Evolutionary conservation across 2,329 filamentous ascomycete genomes (phyloP).

Genomic region (Pyrenochaeta sp.): DNA sequence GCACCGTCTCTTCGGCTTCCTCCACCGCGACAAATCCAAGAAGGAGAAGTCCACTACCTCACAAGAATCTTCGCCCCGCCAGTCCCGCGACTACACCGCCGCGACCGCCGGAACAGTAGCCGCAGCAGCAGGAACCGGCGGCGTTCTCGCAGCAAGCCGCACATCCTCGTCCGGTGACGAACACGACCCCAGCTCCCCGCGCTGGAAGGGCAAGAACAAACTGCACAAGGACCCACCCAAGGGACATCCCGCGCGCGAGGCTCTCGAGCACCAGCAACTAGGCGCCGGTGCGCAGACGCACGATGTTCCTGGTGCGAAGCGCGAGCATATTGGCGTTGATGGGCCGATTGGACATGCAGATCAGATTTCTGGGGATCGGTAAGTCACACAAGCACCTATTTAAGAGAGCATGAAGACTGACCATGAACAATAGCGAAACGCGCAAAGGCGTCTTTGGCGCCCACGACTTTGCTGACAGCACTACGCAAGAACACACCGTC

Average conservation of each 20-base stretch:
- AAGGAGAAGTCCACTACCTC: constrained; percentile 30
- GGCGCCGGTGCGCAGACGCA: constrained; percentile 6
- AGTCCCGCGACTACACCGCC: constrained; percentile 35
- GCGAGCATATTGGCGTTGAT: constrained; percentile 39
- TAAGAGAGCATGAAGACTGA: constrained; percentile 3
- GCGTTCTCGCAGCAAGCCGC: too few relatives aligned
- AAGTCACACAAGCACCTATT: constrained; percentile 13
- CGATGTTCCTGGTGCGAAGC: constrained; percentile 24
- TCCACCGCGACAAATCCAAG: constrained; percentile 52
- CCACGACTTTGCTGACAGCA: constrained; percentile 22
- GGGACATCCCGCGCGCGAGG: constrained; percentile 42
- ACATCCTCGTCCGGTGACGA: constrained; percentile 30
- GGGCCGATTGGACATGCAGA: constrained; percentile 37
- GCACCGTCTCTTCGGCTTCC: constrained; percentile 48
- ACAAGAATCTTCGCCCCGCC: constrained; percentile 21
- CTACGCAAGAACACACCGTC: constrained; percentile 31
- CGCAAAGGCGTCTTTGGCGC: constrained; percentile 25
- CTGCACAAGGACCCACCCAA: constrained; percentile 53
- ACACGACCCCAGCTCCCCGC: constrained; percentile 20
- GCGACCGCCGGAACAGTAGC: constrained; percentile 15
- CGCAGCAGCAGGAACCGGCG: too few relatives aligned
- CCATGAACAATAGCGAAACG: constrained; percentile 19
- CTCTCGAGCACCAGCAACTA: constrained; percentile 27
- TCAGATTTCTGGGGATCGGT: constrained; percentile 38
- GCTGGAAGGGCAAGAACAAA: constrained; percentile 42